These are phyloP conservation scores for Gaillardinia entomophila DNA, from an alignment of 805 yeast species.

Conservation along the genomic window DNA sequence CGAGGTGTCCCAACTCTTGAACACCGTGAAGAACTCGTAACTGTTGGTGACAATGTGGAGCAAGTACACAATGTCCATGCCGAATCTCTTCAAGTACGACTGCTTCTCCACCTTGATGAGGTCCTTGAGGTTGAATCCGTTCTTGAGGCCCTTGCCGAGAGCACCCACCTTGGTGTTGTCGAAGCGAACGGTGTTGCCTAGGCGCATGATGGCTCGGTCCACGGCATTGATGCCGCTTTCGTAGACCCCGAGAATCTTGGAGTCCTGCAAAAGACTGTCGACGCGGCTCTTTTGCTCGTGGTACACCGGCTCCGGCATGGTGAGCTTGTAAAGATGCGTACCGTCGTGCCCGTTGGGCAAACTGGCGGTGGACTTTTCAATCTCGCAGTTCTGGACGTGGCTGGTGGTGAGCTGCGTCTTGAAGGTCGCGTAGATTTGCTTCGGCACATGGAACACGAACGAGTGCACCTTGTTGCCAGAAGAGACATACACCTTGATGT, in stretches of 20 bases:
- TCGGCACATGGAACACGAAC: slow-evolving; percentile 68
- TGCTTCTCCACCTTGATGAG: slow-evolving; percentile 42
- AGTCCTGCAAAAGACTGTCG: slow-evolving; percentile 58
- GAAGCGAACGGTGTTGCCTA: slow-evolving; percentile 71
- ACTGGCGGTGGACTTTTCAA: slow-evolving; percentile 53
- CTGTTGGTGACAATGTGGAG: slow-evolving; percentile 68
- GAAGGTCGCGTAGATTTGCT: slow-evolving; percentile 64
- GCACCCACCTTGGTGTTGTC: slow-evolving; percentile 73
- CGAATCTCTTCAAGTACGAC: slow-evolving; percentile 50
- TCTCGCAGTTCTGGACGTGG: slow-evolving; percentile 43
- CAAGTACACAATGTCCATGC: slow-evolving; percentile 56
- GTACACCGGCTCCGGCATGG: slow-evolving; percentile 63
- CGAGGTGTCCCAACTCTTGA: slow-evolving; percentile 54
- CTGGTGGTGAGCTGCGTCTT: slow-evolving; percentile 42
- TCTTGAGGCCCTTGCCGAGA: slow-evolving; percentile 76
- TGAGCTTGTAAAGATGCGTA: slow-evolving; percentile 50
- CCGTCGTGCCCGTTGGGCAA: slow-evolving; percentile 67
- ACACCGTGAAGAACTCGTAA: slow-evolving; percentile 66
- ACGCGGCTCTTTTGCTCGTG: slow-evolving; percentile 50
- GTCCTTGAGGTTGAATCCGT: slow-evolving; percentile 71
- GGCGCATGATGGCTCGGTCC: slow-evolving; percentile 71
- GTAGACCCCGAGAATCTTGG: slow-evolving; percentile 61
- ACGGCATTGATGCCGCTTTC: slow-evolving; percentile 65
- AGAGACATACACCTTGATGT: slow-evolving; percentile 62
- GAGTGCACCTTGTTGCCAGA: slow-evolving; percentile 71